Conservation (phyloP, 768 basidiomycete genomes). For the Heimioporus sp. region DNA sequence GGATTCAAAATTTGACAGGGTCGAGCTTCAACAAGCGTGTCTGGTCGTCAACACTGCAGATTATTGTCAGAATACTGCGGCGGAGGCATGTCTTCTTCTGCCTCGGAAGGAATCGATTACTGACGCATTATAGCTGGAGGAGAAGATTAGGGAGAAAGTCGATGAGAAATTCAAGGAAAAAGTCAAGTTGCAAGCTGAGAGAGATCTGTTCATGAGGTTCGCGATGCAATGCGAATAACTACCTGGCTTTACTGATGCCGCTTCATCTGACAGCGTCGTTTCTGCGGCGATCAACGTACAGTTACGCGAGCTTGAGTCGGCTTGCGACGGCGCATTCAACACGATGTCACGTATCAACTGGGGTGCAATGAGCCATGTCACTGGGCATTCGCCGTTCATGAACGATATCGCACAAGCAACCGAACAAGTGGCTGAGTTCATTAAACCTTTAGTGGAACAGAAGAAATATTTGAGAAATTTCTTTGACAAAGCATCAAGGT, state of each 20-base stretch:
- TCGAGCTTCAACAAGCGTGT: constrained; percentile 78
- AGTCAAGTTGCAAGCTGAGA: constrained; percentile 79
- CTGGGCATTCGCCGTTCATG: constrained; percentile 80
- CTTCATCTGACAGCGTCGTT: constrained; percentile 55
- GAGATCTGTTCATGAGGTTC: constrained; percentile 89
- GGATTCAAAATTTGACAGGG: constrained; percentile 75
- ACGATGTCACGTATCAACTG: constrained; percentile 78
- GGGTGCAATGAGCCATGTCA: constrained; percentile 78
- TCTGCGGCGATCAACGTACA: constrained; percentile 79
- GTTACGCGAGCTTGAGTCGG: constrained; percentile 82
- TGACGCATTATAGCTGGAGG: constrained; percentile 66
- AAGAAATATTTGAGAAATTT: constrained; percentile 94
- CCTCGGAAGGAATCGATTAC: not conserved
- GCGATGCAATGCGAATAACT: not conserved
- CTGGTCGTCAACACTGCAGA: constrained; percentile 96
- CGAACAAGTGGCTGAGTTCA: constrained; percentile 71
- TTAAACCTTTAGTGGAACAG: constrained; percentile 84
- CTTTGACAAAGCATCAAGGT: constrained; percentile 93
- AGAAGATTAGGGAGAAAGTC: constrained; percentile 84
- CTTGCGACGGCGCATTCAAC: constrained; percentile 76
- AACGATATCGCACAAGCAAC: constrained; percentile 71
- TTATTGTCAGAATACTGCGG: constrained; percentile 90
- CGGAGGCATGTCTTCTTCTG: constrained; percentile 54
- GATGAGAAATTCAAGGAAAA: constrained; percentile 73
- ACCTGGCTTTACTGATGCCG: not conserved